Conservation (phyloP, 129 eudicot species). For the Saussurea involucrata region DNA sequence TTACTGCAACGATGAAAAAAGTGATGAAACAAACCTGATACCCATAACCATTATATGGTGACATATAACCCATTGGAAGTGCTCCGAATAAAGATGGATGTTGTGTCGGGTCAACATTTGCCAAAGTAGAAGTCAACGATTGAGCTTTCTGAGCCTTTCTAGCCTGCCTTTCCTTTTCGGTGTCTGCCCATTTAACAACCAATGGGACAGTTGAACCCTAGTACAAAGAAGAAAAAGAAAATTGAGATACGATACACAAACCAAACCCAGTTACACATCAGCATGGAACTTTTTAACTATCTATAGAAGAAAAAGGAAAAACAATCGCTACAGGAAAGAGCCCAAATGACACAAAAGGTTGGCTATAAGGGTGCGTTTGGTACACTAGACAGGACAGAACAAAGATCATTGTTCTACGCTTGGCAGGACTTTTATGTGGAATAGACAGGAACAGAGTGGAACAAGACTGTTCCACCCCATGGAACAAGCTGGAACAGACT, state of each 20-base stretch:
- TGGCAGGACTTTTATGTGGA: no score
- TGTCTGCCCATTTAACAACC: slow-evolving; percentile 99
- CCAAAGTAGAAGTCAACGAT: slow-evolving; percentile 50
- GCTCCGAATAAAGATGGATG: slow-evolving; percentile 88
- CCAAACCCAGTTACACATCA: neutral
- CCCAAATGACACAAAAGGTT: neutral
- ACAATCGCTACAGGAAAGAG: neutral
- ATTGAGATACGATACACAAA: neutral
- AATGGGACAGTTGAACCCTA: slow-evolving; percentile 93
- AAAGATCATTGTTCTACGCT: no score
- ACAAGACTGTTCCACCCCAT: no score
- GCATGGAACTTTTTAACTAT: neutral
- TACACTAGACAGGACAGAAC: no score
- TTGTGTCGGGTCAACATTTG: slow-evolving; percentile 55
- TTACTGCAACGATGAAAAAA: neutral
- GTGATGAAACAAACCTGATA: slow-evolving; percentile 73
- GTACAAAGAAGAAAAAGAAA: slow-evolving; percentile 6
- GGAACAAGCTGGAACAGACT: no score
- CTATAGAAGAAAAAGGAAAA: neutral
- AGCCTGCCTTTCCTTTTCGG: slow-evolving; percentile 95
- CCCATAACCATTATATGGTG: slow-evolving; percentile 89
- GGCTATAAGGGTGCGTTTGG: no score
- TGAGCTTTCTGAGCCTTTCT: slow-evolving; percentile 94
- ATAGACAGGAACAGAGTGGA: no score
- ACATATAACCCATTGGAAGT: slow-evolving; percentile 82